Conservation (phyloP, 1,139 yeast genomes). For the Entelexis sorbosivorans region DNA sequence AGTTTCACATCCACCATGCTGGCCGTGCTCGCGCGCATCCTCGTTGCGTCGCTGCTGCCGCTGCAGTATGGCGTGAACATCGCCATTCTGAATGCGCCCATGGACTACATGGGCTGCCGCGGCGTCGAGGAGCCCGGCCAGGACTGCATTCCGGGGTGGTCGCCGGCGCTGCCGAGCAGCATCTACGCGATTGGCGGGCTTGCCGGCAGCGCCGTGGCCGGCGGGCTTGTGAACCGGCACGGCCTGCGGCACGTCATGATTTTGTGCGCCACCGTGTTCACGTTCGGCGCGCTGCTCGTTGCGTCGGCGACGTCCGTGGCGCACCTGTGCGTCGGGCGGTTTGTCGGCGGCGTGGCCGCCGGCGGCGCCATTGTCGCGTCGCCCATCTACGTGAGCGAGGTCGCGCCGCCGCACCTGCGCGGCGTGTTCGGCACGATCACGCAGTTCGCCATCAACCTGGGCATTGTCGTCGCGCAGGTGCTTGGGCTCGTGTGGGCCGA, state of each 20-base stretch:
- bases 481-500: slow-evolving; percentile 58
- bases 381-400: slow-evolving; percentile 69
- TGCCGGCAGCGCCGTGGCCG: slow-evolving; percentile 63
- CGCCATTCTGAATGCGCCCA: slow-evolving; percentile 82
- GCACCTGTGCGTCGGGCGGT: slow-evolving; percentile 53
- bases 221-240: slow-evolving; percentile 50
- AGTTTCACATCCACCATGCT: neutral
- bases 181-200: slow-evolving; percentile 81
- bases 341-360: slow-evolving; percentile 72
- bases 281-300: slow-evolving; percentile 59
- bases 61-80: slow-evolving; percentile 82
- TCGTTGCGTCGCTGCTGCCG: slow-evolving; percentile 10
- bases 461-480: slow-evolving; percentile 68
- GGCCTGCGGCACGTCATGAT: slow-evolving; percentile 57
- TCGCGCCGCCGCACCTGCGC: slow-evolving; percentile 54
- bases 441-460: slow-evolving; percentile 74
- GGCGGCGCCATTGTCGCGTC: slow-evolving; percentile 80
- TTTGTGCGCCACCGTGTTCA: slow-evolving; percentile 42
- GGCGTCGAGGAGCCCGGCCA: slow-evolving; percentile 25
- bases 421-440: slow-evolving; percentile 82
- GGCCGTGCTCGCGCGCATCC: neutral
- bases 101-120: slow-evolving; percentile 33
- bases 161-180: slow-evolving; percentile 70
- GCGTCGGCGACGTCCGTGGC: slow-evolving; percentile 40
- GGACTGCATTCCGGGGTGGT: slow-evolving; percentile 52